phyloP scores from a whole-genome alignment of 805 yeast species.

The Wickerhamomyces hampshirensis region DNA sequence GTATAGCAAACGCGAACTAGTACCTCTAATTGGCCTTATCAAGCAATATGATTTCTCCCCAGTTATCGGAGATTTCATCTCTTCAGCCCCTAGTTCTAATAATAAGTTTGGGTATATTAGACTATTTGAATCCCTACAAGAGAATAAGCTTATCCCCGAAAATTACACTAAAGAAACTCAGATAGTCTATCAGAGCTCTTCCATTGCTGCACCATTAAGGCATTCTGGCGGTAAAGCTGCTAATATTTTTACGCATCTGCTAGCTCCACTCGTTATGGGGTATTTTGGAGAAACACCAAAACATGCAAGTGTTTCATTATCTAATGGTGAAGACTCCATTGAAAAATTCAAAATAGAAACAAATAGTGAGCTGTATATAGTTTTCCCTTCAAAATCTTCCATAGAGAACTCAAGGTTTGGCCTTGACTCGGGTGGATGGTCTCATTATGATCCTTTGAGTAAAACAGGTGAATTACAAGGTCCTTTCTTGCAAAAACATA shows the following conservation, averaged over 20 bases:
- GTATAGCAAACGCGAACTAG: slow-evolving; percentile 28
- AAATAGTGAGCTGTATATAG: slow-evolving; percentile 31
- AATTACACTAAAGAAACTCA: slow-evolving; percentile 12
- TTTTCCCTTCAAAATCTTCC: slow-evolving; percentile 42
- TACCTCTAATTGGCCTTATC: not conserved
- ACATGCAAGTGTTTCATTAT: slow-evolving; percentile 6
- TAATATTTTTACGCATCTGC: slow-evolving; percentile 22
- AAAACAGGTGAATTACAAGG: slow-evolving; percentile 32
- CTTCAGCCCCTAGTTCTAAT: slow-evolving; percentile 41
- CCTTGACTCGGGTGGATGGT: slow-evolving; percentile 42
- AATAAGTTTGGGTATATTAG: slow-evolving; percentile 25
- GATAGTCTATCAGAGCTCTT: slow-evolving; percentile 31
- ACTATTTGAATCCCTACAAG: slow-evolving; percentile 19
- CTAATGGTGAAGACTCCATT: slow-evolving; percentile 11
- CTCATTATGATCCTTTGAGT: slow-evolving; percentile 37
- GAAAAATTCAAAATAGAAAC: slow-evolving; percentile 22
- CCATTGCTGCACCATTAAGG: slow-evolving; percentile 21
- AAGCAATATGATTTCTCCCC: slow-evolving; percentile 37
- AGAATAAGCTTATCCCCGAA: slow-evolving; percentile 8
- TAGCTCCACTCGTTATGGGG: slow-evolving; percentile 18
- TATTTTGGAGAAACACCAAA: slow-evolving; percentile 5
- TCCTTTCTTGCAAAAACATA: slow-evolving; percentile 35
- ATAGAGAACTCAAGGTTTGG: slow-evolving; percentile 40
- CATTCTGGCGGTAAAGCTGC: slow-evolving; percentile 6
- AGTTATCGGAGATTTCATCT: slow-evolving; percentile 48